Evolutionary conservation across 805 yeast genomes (phyloP).

Genomic region (Saturnispora sekii): DNA sequence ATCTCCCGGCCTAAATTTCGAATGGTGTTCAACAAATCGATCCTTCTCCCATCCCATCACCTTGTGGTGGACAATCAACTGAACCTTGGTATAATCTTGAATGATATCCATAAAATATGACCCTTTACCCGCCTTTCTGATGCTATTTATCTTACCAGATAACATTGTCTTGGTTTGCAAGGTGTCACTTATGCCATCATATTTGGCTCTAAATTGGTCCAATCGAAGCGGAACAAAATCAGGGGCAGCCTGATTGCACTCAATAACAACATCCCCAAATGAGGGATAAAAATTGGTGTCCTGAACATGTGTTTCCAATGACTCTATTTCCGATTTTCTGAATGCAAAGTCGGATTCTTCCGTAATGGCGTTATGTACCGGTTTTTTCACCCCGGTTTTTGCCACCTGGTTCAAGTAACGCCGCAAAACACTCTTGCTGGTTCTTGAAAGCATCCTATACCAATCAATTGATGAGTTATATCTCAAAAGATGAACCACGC

Average conservation of each 20-base stretch:
- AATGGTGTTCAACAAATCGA: slow-evolving; percentile 32
- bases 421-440: too few relatives aligned
- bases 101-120: slow-evolving; percentile 58
- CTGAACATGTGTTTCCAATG: slow-evolving; percentile 12
- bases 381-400: neutral
- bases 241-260: neutral
- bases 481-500: too few relatives aligned
- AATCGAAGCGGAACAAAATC: slow-evolving; percentile 23
- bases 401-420: neutral
- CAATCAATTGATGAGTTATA: neutral
- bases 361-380: slow-evolving; percentile 9
- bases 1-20: slow-evolving; percentile 60
- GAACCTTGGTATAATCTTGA: slow-evolving; percentile 52
- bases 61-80: slow-evolving; percentile 50
- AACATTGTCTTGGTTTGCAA: slow-evolving; percentile 11
- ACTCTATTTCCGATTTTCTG: slow-evolving; percentile 18
- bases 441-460: neutral
- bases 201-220: slow-evolving; percentile 30
- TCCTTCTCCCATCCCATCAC: slow-evolving; percentile 33
- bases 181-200: slow-evolving; percentile 12
- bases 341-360: slow-evolving; percentile 28
- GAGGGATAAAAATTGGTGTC: slow-evolving; percentile 22
- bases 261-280: slow-evolving; percentile 8
- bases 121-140: slow-evolving; percentile 60
- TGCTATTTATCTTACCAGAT: slow-evolving; percentile 49